A percentile compares a stretch with the other conserved stretches of the same genome.
Evolutionary conservation across 352 stramenopile genomes (phyloP).

Genomic region (Pythium monospermum): DNA sequence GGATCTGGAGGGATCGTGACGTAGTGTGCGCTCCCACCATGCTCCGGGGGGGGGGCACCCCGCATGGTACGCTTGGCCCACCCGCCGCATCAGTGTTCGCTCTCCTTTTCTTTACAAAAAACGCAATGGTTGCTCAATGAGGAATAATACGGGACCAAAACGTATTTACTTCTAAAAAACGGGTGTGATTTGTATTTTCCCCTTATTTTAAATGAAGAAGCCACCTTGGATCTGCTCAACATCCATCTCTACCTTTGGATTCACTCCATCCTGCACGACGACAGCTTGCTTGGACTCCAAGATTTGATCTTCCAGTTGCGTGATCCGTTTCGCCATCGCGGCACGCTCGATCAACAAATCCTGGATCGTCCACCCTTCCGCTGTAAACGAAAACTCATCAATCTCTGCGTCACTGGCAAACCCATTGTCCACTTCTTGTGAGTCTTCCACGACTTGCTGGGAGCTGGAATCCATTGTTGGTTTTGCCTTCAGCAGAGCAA

Average conservation of each 20-base stretch:
- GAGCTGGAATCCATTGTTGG: slow-evolving; percentile 12
- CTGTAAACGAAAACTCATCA: neutral
- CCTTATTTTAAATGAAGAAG: slow-evolving; percentile 20
- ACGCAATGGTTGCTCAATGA: too few species aligned
- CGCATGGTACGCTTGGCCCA: too few species aligned
- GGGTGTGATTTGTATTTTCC: too few species aligned
- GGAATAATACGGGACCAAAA: too few species aligned
- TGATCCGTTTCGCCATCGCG: slow-evolving; percentile 33
- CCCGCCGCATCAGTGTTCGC: too few species aligned
- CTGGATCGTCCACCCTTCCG: slow-evolving; percentile 1
- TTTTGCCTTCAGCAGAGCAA: neutral
- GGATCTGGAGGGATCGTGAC: too few species aligned
- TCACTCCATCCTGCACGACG: neutral
- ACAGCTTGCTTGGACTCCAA: neutral
- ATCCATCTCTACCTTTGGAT: neutral
- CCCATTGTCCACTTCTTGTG: slow-evolving; percentile 28
- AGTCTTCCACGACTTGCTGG: slow-evolving; percentile 29
- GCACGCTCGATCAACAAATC: slow-evolving; percentile 32
- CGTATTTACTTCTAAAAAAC: too few species aligned
- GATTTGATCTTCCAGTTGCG: slow-evolving; percentile 30
- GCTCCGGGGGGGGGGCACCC: too few species aligned
- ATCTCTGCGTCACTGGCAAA: slow-evolving; percentile 15
- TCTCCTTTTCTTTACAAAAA: too few species aligned
- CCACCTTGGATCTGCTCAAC: too few species aligned
- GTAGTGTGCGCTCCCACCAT: too few species aligned